These are phyloP conservation scores for Leersia perrieri DNA, from an alignment of 176 grass and related monocot species.

Conservation along the genomic window DNA sequence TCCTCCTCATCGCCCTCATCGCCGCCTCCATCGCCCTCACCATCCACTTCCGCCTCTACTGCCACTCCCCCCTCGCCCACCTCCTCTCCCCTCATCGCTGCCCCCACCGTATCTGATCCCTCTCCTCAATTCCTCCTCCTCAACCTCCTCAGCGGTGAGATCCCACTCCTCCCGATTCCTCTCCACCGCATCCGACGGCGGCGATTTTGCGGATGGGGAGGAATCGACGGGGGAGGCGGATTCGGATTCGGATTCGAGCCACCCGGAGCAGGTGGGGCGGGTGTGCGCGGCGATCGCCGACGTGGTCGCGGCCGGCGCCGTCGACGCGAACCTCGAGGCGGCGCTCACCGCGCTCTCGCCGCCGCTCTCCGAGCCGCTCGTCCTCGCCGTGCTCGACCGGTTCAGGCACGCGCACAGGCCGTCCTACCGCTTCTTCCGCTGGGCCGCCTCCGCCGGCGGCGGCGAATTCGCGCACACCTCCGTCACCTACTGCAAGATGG, in stretches of 20 bases:
- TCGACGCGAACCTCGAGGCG: conserved; percentile 43
- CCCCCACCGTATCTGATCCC: conserved; percentile 39
- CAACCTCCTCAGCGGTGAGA: conserved; percentile 11
- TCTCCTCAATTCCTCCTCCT: no score
- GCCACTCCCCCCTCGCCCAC: conserved; percentile 57
- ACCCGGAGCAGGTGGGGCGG: conserved; percentile 30
- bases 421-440: conserved; percentile 59
- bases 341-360: conserved; percentile 38
- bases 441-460: conserved; percentile 30
- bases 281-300: conserved; percentile 63
- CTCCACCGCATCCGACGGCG: conserved; percentile 18
- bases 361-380: conserved; percentile 41
- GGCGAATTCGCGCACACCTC: conserved; percentile 39
- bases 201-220: background rate
- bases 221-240: background rate
- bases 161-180: conserved; percentile 1
- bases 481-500: conserved; percentile 76
- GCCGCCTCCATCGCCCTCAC: conserved; percentile 48
- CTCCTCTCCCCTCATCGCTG: conserved; percentile 56
- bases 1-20: conserved; percentile 59
- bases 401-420: conserved; percentile 52
- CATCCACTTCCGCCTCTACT: conserved; percentile 77
- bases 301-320: conserved; percentile 23
- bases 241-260: background rate
- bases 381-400: conserved; percentile 49